phyloP scores from a whole-genome alignment of 805 yeast genomes.

The Nematodospora valgi region DNA sequence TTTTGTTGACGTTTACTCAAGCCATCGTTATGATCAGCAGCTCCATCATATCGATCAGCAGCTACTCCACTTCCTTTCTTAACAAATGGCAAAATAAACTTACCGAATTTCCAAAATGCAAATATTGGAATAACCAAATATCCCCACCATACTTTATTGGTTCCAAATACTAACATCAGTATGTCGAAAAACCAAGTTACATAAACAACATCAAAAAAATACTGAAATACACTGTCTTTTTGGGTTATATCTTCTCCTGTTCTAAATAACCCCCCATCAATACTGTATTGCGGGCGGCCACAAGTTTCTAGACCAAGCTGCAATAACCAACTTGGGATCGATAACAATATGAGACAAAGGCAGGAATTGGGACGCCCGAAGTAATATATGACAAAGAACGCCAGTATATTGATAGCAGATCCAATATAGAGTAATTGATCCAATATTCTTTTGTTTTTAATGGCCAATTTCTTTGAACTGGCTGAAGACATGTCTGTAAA shows the following conservation, averaged over 20 bases:
- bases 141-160: conserved; percentile 59
- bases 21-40: conserved; percentile 8
- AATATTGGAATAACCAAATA: conserved; percentile 50
- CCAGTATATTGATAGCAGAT: conserved; percentile 34
- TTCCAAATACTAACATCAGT: conserved; percentile 51
- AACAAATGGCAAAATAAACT: conserved; percentile 27
- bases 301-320: conserved; percentile 53
- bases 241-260: conserved; percentile 63
- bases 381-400: conserved; percentile 33
- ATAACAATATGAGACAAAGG: conserved; percentile 34
- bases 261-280: conserved; percentile 38
- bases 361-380: conserved; percentile 46
- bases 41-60: conserved; percentile 6
- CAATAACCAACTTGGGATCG: conserved; percentile 38
- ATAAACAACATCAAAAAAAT: conserved; percentile 67
- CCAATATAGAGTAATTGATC: conserved; percentile 35
- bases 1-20: conserved; percentile 28
- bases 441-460: conserved; percentile 34
- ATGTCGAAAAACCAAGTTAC: conserved; percentile 58
- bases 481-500: conserved; percentile 57
- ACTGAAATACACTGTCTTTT: conserved; percentile 60
- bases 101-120: conserved; percentile 45
- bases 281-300: conserved; percentile 57
- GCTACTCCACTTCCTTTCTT: conserved; percentile 5
- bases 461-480: conserved; percentile 52